phyloP scores from a whole-genome alignment of 768 basidiomycete species.

The Lyophyllum decastes region DNA sequence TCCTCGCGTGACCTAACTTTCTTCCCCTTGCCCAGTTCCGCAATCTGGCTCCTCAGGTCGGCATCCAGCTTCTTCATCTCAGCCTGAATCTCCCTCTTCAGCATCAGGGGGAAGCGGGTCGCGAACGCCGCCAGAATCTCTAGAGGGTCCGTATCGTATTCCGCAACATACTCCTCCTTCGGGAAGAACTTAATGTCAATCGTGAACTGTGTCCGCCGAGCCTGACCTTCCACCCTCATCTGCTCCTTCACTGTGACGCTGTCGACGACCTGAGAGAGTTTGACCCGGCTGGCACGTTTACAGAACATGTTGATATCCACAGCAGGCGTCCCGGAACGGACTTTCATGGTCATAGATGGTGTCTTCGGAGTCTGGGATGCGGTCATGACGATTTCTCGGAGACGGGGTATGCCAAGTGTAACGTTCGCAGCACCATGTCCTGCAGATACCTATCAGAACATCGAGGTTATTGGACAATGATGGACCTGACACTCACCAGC shows the following conservation, averaged over 20 bases:
- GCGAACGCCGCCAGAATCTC: conserved; percentile 78
- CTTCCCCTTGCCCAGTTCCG: conserved; percentile 83
- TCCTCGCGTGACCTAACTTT: conserved; percentile 44
- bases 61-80: conserved; percentile 87
- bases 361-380: conserved; percentile 95
- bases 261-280: conserved; percentile 88
- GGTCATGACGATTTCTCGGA: conserved; percentile 99
- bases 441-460: conserved; percentile 29
- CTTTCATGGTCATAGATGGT: conserved; percentile 90
- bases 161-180: conserved; percentile 74
- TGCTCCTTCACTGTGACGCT: conserved; percentile 79
- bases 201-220: conserved; percentile 78
- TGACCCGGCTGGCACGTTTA: conserved; percentile 83
- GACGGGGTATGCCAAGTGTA: conserved; percentile 96
- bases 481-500: conserved; percentile 62
- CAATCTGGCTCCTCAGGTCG: conserved; percentile 76
- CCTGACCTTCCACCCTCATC: conserved; percentile 62
- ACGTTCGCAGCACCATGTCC: conserved; percentile 99
- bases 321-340: conserved; percentile 52
- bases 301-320: conserved; percentile 76
- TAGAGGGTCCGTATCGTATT: conserved; percentile 73
- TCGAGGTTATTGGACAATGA: neutral
- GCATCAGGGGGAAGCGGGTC: conserved; percentile 70
- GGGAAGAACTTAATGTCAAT: conserved; percentile 88
- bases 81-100: conserved; percentile 83